Evolutionary conservation across 164 flowering plant species (phyloP), one percentile per base, ranked within the genome.

Genomic region (Macadamia tetraphylla): DNA sequence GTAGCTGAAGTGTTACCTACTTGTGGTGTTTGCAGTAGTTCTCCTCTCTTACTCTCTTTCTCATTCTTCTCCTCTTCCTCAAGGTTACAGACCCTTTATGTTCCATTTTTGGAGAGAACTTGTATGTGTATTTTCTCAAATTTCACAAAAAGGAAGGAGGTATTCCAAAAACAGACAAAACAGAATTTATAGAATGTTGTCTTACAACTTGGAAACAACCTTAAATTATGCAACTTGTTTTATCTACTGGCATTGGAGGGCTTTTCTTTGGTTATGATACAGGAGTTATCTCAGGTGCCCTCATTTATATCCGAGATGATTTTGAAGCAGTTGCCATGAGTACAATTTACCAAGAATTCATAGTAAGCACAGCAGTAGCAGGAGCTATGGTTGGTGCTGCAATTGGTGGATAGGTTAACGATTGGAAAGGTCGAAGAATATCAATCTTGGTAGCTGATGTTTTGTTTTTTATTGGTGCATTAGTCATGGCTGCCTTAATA

Each of bases 221-320:
- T 3, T 91, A 91, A 62, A 83, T 94, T 9, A 69, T 87, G 81
- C 71, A 84, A 1, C 96, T 94, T 9, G 94, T 96, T 0, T 46
- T 86, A 3, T 83, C 96, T 0, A 97, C 98, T 29, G 97, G 97
- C 51, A 86, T 91, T 73, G 97, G 97, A 40, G 96, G 98, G 1
- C 88, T 94, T 65, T 82, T 94, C 31, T 94, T 94, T 60, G 98
- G 98, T 32, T 94, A 94, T 70, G 98, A 91, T 69, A 91, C 97
- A 49, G 90, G 90, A 49, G 86, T 84, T 11, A 84, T 86, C 42
- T 86, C 87, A 6, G 87, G 90, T 35, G 90, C 90, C 3, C 64
- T 86, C 49, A 80, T 84, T 12, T 84, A 86, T 73, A 86, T 86
- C 13, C 61, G 66, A 4, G 84, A 84, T 1, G 86, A 86, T 40